Percentiles rank a stretch among this genome's conserved stretches.
phyloP scores from a whole-genome alignment of 2,329 filamentous ascomycete species.

The Pochonia chlamydosporia region DNA sequence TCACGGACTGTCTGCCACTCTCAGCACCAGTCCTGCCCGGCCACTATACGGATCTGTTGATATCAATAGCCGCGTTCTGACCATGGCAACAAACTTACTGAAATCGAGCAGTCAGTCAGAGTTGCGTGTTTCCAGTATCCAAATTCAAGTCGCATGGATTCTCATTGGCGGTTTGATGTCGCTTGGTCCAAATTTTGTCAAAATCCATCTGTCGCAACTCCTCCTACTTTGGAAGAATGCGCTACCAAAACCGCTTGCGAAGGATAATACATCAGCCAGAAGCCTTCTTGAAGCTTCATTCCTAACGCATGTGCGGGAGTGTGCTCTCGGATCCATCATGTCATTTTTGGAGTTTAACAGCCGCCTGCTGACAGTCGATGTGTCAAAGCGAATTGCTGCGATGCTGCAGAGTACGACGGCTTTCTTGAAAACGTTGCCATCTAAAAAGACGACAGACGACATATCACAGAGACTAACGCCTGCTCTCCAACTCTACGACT shows the following conservation, averaged over 20 bases:
- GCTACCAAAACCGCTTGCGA: slow-evolving; percentile 86
- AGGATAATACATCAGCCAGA: slow-evolving; percentile 80
- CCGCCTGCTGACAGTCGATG: slow-evolving; percentile 84
- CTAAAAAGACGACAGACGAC: slow-evolving; percentile 81
- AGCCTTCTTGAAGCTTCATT: slow-evolving; percentile 88
- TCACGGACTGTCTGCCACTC: slow-evolving; percentile 81
- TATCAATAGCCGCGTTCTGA: slow-evolving; percentile 85
- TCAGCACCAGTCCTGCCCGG: slow-evolving; percentile 83
- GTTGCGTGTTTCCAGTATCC: slow-evolving; percentile 82
- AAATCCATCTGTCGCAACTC: slow-evolving; percentile 92
- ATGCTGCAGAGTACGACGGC: slow-evolving; percentile 94
- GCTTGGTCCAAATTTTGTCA: slow-evolving; percentile 94
- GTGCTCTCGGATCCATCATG: slow-evolving; percentile 83
- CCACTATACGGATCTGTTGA: slow-evolving; percentile 93
- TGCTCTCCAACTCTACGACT: slow-evolving; percentile 80
- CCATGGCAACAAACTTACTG: slow-evolving; percentile 83
- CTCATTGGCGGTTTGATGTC: slow-evolving; percentile 95
- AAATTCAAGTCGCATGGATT: slow-evolving; percentile 97
- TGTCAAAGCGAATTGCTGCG: slow-evolving; percentile 82
- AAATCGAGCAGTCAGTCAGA: slow-evolving; percentile 92
- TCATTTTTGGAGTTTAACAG: slow-evolving; percentile 93
- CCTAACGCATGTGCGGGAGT: slow-evolving; percentile 89
- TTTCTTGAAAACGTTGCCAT: slow-evolving; percentile 79
- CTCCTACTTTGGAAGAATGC: slow-evolving; percentile 96
- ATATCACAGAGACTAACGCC: slow-evolving; percentile 77